A percentile compares a stretch with the other conserved stretches of the same genome.
Evolutionary conservation across 1,284 basidiomycete genomes (phyloP).

Genomic region (Puccinia triticina): DNA sequence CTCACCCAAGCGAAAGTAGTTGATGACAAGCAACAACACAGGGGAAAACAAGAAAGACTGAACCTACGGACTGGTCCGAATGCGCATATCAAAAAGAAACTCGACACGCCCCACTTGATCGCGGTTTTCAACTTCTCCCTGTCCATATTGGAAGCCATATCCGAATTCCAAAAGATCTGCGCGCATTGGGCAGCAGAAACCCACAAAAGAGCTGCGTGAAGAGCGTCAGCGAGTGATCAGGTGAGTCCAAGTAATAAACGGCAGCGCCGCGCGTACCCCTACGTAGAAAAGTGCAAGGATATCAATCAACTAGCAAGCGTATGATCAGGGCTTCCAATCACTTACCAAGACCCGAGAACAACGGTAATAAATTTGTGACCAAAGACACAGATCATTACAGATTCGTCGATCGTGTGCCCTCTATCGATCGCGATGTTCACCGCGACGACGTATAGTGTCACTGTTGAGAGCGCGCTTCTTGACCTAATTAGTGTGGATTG

Average conservation of each 20-base stretch:
- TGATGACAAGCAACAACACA: background rate
- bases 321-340: background rate
- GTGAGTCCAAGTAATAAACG: background rate
- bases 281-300: background rate
- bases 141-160: constrained; percentile 3
- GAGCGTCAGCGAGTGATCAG: background rate
- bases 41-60: background rate
- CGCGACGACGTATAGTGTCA: constrained; percentile 2
- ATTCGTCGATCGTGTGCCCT: background rate
- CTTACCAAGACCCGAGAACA: constrained; percentile 12
- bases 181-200: constrained; percentile 15
- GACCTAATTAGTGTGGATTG: background rate
- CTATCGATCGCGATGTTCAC: background rate
- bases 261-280: constrained; percentile 8
- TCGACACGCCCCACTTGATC: constrained; percentile 9
- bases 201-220: constrained; percentile 22
- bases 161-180: constrained; percentile 11
- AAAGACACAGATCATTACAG: background rate
- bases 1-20: background rate
- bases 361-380: constrained; percentile 13
- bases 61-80: constrained; percentile 7
- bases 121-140: background rate
- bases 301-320: background rate
- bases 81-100: background rate
- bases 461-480: background rate